Evolutionary conservation across 1,284 basidiomycete species (phyloP), one percentile per base, ranked within the genome.

Genomic region (Trichosporon faecale): DNA sequence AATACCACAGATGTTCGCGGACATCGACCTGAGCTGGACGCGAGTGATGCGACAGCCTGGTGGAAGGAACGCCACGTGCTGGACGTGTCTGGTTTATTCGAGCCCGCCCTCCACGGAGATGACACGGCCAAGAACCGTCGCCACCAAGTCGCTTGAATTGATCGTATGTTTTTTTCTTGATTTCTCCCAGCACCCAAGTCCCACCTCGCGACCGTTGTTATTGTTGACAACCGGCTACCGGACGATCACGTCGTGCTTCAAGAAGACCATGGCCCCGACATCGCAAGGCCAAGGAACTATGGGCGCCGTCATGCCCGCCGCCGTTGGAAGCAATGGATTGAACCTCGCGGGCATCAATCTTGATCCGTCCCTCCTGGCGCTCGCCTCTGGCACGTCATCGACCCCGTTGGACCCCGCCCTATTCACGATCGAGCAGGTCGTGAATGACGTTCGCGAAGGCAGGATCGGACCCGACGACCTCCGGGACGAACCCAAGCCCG

Each of bases 371-470:
- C 68, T 73, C 0, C 66, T 70, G 8, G 72, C 68, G 5, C 64
- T 69, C 1, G 68, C 70, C 3, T 44, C 68, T 1, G 46, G 23
- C 23, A 63, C 33, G 27, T 46, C 69, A 12, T 35, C 67, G 4
- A 2, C 70, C 7, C 74, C 74, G 6, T 73, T 79, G 33, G 79
- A 81, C 69, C 78, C 78, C 3, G 73, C 76, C 1, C 66, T 80
- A 18, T 78, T 79, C 64, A 74, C 76, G 6, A 76, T 80, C 29
- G 79, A 79, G 66, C 68, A 75, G 40, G 78, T 79, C 14, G 78
- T 80, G 49, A 76, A 78, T 63, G 76, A 78, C 63, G 77, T 78
- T 1, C 74, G 76, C 37, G 71, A 69, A 14, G 77, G 77, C 0
- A 75, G 74, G 12, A 69, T 76, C 44, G 71, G 64, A 14, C 60